Evolutionary conservation across 164 flowering plant genomes (phyloP).

Genomic region (Dillenia suffruticosa): DNA sequence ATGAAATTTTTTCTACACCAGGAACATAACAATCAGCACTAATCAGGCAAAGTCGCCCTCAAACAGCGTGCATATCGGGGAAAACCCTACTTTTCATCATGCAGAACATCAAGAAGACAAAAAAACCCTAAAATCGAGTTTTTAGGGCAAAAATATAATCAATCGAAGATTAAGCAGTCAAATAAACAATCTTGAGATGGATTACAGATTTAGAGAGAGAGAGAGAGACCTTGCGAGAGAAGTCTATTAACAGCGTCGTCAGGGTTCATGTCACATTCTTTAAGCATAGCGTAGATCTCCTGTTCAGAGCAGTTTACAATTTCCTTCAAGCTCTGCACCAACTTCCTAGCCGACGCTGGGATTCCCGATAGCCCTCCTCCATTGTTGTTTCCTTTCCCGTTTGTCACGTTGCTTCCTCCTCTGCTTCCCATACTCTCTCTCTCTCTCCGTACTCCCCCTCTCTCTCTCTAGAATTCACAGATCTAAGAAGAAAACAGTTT

Average conservation of each 20-base stretch:
- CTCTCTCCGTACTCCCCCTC: slow-evolving; percentile 10
- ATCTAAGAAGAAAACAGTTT: neutral
- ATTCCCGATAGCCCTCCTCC: slow-evolving; percentile 31
- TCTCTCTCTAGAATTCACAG: slow-evolving; percentile 2
- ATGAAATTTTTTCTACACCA: too few relatives aligned
- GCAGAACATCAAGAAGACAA: too few relatives aligned
- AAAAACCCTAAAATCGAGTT: neutral
- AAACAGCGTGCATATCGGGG: too few relatives aligned
- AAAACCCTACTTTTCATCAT: too few relatives aligned
- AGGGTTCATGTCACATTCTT: slow-evolving; percentile 93
- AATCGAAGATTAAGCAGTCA: neutral
- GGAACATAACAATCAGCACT: too few relatives aligned
- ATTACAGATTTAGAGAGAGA: too few relatives aligned
- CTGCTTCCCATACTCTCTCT: slow-evolving; percentile 37
- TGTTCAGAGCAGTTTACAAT: slow-evolving; percentile 47
- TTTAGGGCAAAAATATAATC: neutral
- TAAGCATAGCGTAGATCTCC: slow-evolving; percentile 45
- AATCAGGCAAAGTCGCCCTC: too few relatives aligned
- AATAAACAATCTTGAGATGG: neutral
- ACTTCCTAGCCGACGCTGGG: slow-evolving; percentile 64
- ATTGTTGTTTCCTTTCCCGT: slow-evolving; percentile 21
- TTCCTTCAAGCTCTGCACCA: slow-evolving; percentile 92
- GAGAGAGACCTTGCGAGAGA: slow-evolving; percentile 70
- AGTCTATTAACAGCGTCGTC: slow-evolving; percentile 82
- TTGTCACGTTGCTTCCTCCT: slow-evolving; percentile 23